Evolutionary conservation across 805 yeast genomes (phyloP).

Genomic region (Zygoascus tannicola): DNA sequence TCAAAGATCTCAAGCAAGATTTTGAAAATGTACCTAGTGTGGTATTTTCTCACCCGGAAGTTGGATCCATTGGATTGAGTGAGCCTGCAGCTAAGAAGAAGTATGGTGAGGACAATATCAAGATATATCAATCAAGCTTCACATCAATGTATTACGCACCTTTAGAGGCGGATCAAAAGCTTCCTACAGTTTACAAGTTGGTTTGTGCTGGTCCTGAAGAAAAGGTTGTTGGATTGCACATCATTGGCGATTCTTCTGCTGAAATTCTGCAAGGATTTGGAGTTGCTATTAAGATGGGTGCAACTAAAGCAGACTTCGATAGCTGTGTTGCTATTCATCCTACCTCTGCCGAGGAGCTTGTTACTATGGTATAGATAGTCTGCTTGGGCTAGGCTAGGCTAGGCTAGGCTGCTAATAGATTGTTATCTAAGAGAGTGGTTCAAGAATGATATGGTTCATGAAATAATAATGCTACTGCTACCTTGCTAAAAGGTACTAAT

Average conservation of each 20-base stretch:
- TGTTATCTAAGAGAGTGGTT: no score
- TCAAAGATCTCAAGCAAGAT: slow-evolving; percentile 70
- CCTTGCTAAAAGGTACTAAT: neutral
- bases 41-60: slow-evolving; percentile 97
- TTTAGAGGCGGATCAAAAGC: slow-evolving; percentile 55
- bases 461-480: neutral
- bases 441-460: no score
- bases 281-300: slow-evolving; percentile 98
- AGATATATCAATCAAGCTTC: slow-evolving; percentile 73
- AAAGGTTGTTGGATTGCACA: slow-evolving; percentile 90
- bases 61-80: slow-evolving; percentile 84
- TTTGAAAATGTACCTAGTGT: slow-evolving; percentile 84
- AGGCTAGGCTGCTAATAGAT: no score
- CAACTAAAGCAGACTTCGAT: slow-evolving; percentile 93
- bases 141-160: slow-evolving; percentile 91
- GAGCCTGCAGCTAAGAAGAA: slow-evolving; percentile 68
- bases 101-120: slow-evolving; percentile 73
- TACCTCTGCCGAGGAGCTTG: slow-evolving; percentile 95
- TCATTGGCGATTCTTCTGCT: slow-evolving; percentile 83
- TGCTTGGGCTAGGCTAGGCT: no score
- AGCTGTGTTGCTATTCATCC: slow-evolving; percentile 97
- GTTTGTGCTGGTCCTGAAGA: slow-evolving; percentile 72
- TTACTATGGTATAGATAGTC: slow-evolving; percentile 51
- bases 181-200: slow-evolving; percentile 81
- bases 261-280: slow-evolving; percentile 98